Percentiles rank a stretch among this genome's conserved stretches.
Conservation (phyloP, 2,329 filamentous ascomycete species). For the Lachnellula cervina region DNA sequence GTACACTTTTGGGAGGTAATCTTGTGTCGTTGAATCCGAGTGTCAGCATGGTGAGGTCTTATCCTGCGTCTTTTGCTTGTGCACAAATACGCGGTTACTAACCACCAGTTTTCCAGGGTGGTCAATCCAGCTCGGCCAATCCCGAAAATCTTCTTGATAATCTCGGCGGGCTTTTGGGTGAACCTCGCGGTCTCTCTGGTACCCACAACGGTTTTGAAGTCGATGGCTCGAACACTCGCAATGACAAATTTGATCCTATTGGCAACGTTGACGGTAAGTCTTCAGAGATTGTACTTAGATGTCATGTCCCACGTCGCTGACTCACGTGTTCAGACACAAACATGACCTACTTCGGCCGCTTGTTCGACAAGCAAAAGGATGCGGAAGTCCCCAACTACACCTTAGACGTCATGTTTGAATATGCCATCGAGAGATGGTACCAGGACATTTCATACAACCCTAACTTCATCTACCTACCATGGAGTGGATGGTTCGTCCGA, state of each 20-base stretch:
- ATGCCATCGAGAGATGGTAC: slow-evolving; percentile 13
- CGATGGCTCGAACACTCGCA: slow-evolving; percentile 46
- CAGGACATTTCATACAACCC: slow-evolving; percentile 28
- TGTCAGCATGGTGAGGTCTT: too few species aligned
- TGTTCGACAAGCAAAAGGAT: not conserved
- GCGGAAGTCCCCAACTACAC: not conserved
- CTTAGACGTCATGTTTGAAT: not conserved
- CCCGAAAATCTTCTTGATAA: slow-evolving; percentile 18
- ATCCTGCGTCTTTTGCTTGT: too few species aligned
- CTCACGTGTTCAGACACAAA: too few species aligned
- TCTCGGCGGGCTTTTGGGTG: slow-evolving; percentile 25
- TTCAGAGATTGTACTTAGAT: too few species aligned
- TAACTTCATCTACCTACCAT: slow-evolving; percentile 29
- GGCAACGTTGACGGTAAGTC: too few species aligned
- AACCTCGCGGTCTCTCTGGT: slow-evolving; percentile 41
- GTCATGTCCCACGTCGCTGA: too few species aligned
- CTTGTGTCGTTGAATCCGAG: not conserved
- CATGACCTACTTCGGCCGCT: too few species aligned
- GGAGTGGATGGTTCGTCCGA: slow-evolving; percentile 22
- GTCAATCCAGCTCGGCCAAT: not conserved
- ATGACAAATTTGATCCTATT: slow-evolving; percentile 36
- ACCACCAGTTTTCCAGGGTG: too few species aligned
- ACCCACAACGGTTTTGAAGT: slow-evolving; percentile 49
- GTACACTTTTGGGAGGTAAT: not conserved
- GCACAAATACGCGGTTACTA: too few species aligned